These are phyloP conservation scores for Zalaria obscura DNA, from an alignment of 2,329 filamentous ascomycete species.

Conservation along the genomic window DNA sequence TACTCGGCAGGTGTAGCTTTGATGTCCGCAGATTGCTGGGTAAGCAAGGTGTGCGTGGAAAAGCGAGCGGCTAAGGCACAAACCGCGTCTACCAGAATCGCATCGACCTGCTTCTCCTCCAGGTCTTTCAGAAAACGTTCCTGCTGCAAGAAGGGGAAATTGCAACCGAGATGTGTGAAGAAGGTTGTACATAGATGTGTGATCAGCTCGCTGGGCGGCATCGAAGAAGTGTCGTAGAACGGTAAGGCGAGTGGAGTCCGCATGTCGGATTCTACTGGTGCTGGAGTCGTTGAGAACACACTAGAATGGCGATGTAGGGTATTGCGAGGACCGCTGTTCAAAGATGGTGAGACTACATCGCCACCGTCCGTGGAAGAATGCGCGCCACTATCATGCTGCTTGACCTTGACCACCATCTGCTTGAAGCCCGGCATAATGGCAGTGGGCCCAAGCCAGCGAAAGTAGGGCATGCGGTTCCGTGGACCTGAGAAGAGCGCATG, in stretches of 20 bases:
- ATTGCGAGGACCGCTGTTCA: constrained; percentile 4
- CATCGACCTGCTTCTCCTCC: constrained; percentile 66
- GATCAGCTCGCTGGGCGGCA: constrained; percentile 61
- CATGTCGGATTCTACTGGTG: constrained; percentile 21
- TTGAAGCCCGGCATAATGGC: constrained; percentile 87
- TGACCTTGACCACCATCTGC: constrained; percentile 74
- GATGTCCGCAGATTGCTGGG: constrained; percentile 34
- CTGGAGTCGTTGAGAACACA: constrained; percentile 12
- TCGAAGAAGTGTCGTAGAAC: constrained; percentile 61
- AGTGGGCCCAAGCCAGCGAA: constrained; percentile 79
- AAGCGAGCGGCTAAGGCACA: constrained; percentile 74
- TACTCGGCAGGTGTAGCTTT: constrained; percentile 44
- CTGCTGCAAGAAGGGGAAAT: constrained; percentile 67
- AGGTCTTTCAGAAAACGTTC: constrained; percentile 61
- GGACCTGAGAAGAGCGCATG: constrained; percentile 15
- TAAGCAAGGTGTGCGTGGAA: constrained; percentile 44
- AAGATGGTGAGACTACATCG: constrained; percentile 13
- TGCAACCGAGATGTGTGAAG: constrained; percentile 70
- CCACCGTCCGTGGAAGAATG: constrained; percentile 38
- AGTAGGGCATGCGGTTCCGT: constrained; percentile 65
- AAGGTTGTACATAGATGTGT: constrained; percentile 66
- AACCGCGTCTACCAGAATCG: constrained; percentile 75
- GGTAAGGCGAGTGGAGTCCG: constrained; percentile 37
- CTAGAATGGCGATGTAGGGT: constrained; percentile 3
- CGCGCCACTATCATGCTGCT: constrained; percentile 48